Conservation (phyloP, 1,284 basidiomycete genomes). For the Cryptococcus amylolentus region DNA sequence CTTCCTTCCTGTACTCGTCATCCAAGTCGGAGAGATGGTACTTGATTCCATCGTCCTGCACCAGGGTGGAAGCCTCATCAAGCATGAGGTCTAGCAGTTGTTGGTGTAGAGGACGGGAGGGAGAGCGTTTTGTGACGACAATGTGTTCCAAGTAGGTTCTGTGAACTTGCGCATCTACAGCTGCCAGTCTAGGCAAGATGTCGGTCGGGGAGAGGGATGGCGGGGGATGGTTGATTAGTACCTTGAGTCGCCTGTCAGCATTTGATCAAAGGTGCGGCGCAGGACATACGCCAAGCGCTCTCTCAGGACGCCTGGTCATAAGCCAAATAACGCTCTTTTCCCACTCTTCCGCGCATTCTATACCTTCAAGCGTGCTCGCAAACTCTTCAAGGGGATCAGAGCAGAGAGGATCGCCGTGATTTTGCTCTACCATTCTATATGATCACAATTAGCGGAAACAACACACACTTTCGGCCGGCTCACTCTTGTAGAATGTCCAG, state of each 20-base stretch:
- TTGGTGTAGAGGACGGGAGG: conserved; percentile 40
- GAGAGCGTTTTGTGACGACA: conserved; percentile 65
- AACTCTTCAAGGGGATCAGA: conserved; percentile 68
- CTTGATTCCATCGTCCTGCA: conserved; percentile 45
- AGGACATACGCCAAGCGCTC: conserved; percentile 63
- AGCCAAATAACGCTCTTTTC: conserved; percentile 80
- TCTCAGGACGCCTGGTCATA: conserved; percentile 62
- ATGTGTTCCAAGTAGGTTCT: conserved; percentile 73
- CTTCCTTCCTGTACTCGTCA: conserved; percentile 41
- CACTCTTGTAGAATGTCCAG: conserved; percentile 70
- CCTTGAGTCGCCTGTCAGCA: neutral
- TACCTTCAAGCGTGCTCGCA: conserved; percentile 60
- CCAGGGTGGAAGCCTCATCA: conserved; percentile 26
- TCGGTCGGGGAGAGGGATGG: neutral
- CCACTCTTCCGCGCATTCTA: conserved; percentile 60
- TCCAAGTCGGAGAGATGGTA: conserved; percentile 50
- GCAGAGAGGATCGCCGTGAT: conserved; percentile 63
- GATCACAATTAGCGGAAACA: neutral
- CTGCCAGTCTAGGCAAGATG: conserved; percentile 30
- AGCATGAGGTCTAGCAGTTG: conserved; percentile 32
- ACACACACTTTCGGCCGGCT: conserved; percentile 29
- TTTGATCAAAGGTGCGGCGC: neutral
- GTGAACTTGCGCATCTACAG: conserved; percentile 53
- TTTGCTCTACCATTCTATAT: conserved; percentile 66
- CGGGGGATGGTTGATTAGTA: neutral